Evolutionary conservation across 2,329 filamentous ascomycete genomes (phyloP).

Genomic region (Colletotrichum simmondsii): DNA sequence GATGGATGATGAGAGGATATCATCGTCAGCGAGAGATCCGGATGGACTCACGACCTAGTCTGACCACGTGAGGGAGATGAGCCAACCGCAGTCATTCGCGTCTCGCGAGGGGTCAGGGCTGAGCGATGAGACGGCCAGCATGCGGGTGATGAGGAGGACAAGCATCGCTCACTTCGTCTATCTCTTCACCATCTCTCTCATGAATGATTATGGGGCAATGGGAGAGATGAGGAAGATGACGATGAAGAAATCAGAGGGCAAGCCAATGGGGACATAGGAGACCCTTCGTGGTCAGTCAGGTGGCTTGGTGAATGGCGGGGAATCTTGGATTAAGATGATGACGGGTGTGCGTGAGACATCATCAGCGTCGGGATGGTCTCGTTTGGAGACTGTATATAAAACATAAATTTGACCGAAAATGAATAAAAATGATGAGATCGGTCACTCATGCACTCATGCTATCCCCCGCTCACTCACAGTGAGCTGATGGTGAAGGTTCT

Average conservation of each 20-base stretch:
- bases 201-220: background rate
- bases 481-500: background rate
- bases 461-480: background rate
- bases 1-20: background rate
- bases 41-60: background rate
- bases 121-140: background rate
- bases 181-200: background rate
- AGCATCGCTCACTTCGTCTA: background rate
- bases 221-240: background rate
- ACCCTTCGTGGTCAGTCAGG: background rate
- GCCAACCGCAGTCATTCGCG: background rate
- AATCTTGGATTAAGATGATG: background rate
- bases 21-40: background rate
- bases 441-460: background rate
- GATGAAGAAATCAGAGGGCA: background rate
- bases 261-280: background rate
- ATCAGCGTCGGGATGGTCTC: background rate
- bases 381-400: background rate
- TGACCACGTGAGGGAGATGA: background rate
- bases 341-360: background rate
- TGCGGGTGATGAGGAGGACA: background rate
- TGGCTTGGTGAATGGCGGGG: background rate
- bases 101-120: too few relatives aligned
- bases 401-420: background rate
- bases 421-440: background rate